Percentiles rank a stretch among this genome's conserved stretches.
These are phyloP conservation scores for Suhomyces xylopsoci DNA, from an alignment of 805 yeast species.

Conservation along the genomic window DNA sequence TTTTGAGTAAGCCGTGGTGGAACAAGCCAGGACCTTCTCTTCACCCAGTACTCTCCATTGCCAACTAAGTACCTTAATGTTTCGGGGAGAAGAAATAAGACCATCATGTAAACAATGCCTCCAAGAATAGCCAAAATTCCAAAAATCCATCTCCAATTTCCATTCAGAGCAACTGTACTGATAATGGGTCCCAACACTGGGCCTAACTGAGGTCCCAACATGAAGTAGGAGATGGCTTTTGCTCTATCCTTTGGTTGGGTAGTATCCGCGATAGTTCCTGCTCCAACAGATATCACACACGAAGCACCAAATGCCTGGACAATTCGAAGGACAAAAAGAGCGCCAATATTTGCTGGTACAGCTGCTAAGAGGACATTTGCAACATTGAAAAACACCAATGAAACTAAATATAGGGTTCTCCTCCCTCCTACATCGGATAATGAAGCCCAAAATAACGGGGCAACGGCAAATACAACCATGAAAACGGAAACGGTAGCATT, in stretches of 20 bases:
- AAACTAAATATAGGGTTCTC: conserved; percentile 25
- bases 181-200: conserved; percentile 37
- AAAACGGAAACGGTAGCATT: conserved; percentile 58
- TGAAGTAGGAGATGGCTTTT: conserved; percentile 29
- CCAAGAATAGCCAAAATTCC: conserved; percentile 31
- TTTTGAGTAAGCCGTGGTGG: conserved; percentile 27
- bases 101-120: conserved; percentile 17
- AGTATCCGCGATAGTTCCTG: conserved; percentile 35
- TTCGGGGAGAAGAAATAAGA: conserved; percentile 36
- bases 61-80: conserved; percentile 40
- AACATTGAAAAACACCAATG: conserved; percentile 23
- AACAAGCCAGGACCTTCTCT: conserved; percentile 18
- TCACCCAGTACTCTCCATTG: conserved; percentile 22
- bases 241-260: conserved; percentile 29
- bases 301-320: conserved; percentile 40
- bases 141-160: conserved; percentile 35
- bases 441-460: conserved; percentile 56
- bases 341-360: conserved; percentile 28
- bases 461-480: conserved; percentile 54
- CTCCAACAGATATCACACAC: conserved; percentile 35
- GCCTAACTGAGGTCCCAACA: conserved; percentile 40
- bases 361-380: conserved; percentile 30
- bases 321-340: conserved; percentile 28
- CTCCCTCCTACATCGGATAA: conserved; percentile 54
- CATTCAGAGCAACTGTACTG: conserved; percentile 23